Evolutionary conservation across 306 rosid genomes (phyloP), one percentile per base, ranked within the genome.

Genomic region (Mimosa pudica): DNA sequence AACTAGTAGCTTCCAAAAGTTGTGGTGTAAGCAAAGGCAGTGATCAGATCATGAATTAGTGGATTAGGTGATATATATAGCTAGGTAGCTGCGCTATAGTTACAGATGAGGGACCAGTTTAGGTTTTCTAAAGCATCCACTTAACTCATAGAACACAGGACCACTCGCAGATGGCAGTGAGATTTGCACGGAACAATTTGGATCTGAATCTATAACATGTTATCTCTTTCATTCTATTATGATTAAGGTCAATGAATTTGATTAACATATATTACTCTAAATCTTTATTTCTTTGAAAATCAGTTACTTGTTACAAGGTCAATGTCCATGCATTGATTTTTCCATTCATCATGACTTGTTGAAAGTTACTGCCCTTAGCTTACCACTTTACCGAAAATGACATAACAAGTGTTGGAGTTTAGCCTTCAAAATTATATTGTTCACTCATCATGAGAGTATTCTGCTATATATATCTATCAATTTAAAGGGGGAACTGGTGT

Each of bases 51-150:
- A 82, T 78, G 12, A 51, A 70, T 68, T 55, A 77, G 73, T 55
- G 79, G 73, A 74, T 78, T 30, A 71, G 71, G 83, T 75, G 63
- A 18, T 57, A 57, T 10, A 80, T 60, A 67, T 78, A 66, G 79
- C 5, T 81, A 80, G 82, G 85, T 57, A 81, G 70, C 70, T 44
- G 73, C 52, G 55, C 48, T 30, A 64, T 6, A 35, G 9, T 35
- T 35, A 35, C 46, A 87, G 94, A 83, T 72, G 92, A 93, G 89
- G 97, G 97, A 89, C 96, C 96, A 5, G 86, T 55, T 51, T 87
- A 84, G 92, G 87, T 85, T 90, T 89, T 86, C 85, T 84, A 86
- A 88, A 86, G 90, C 92, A 89, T 87, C 88, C 85, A 84, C 87
- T 81, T 78, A 79, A 78, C 72, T 78, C 75, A 80, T 75, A 74